Conservation (phyloP, 2,329 filamentous ascomycete genomes). For the Ciborinia camelliae region DNA sequence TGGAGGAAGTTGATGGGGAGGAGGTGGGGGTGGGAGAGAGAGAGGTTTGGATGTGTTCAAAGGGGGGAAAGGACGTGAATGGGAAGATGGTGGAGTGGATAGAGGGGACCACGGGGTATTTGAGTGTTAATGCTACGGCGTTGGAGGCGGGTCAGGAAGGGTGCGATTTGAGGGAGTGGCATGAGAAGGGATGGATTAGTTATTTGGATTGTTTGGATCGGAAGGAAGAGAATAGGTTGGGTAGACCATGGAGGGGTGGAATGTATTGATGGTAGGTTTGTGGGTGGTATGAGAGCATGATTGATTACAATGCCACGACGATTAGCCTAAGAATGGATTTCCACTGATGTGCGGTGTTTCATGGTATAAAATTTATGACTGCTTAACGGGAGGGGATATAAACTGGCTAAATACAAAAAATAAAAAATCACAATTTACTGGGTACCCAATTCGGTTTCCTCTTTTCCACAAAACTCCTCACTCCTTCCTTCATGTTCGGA, state of each 20-base stretch:
- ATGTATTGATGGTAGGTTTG: slow-evolving; percentile 28
- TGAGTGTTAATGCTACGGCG: slow-evolving; percentile 42
- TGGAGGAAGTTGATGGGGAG: slow-evolving; percentile 19
- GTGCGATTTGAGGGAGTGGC: slow-evolving; percentile 40
- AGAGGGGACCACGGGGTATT: slow-evolving; percentile 33
- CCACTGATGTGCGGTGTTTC: not conserved
- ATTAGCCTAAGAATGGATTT: too few relatives aligned
- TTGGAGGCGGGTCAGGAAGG: slow-evolving; percentile 41
- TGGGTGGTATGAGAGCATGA: too few relatives aligned
- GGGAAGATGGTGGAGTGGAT: slow-evolving; percentile 34
- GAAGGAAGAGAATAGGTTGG: slow-evolving; percentile 22
- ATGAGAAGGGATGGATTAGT: slow-evolving; percentile 38
- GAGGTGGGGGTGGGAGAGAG: slow-evolving; percentile 22
- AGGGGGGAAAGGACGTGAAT: slow-evolving; percentile 32
- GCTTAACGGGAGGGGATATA: slow-evolving; percentile 1
- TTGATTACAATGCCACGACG: too few relatives aligned
- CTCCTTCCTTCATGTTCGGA: slow-evolving; percentile 72
- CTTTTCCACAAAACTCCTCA: slow-evolving; percentile 74
- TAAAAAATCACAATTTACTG: slow-evolving; percentile 51
- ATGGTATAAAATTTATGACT: not conserved
- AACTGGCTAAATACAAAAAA: slow-evolving; percentile 14
- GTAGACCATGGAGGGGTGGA: slow-evolving; percentile 30
- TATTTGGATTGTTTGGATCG: slow-evolving; percentile 30
- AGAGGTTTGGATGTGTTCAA: slow-evolving; percentile 36
- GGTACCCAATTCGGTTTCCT: slow-evolving; percentile 64